Evolutionary conservation across 176 grass and related monocot species (phyloP), one percentile per base, ranked within the genome.

Genomic region (Eleusine coracana): DNA sequence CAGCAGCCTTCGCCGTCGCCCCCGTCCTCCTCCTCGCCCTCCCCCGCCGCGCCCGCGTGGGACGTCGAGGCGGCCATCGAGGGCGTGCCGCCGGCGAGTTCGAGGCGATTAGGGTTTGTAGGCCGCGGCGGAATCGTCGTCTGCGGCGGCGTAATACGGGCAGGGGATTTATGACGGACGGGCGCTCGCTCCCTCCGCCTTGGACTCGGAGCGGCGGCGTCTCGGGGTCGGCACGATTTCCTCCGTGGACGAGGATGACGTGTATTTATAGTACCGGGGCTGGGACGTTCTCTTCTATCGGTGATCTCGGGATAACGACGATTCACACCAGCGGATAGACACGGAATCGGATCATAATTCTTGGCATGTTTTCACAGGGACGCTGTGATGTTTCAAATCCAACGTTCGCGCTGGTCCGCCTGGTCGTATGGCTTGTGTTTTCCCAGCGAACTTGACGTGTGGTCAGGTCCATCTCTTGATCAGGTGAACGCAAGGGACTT

Each of bases 21-120:
- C 9, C 8, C 44, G 1, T 10, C 44, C 44, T 10, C 44, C 44
- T 10, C 44, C 9, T 46, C 23, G 10, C 75, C 0, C 34, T 70
- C 9, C 2, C 2, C 46, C 34, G 18, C 64, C 12, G 63, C 62
- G 63, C 39, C 65, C 31, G 75, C 54, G 18, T 18, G 18, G 6
- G 4, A 6, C 17, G 54, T 73, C 15, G 90, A 92, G 2, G 94
- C 88, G 14, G 74, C 64, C 12, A 84, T 89, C 16, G 88, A 85
- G 67, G 87, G 87, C 52, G 77, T 89, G 20, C 3, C 68, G 69
- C 9, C 44, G 27, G 25, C 39, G 25, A 8, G 23, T 68, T 36
- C 81, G 65, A 20, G 45, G 83, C 48, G 86, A 91, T 40, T 16
- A 87, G 62, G 41, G 80, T 74, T 82, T 87, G 76, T 70, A 84